phyloP scores from a whole-genome alignment of 371 early-diverging fungal genomes.

The Apophysomyces elegans region DNA sequence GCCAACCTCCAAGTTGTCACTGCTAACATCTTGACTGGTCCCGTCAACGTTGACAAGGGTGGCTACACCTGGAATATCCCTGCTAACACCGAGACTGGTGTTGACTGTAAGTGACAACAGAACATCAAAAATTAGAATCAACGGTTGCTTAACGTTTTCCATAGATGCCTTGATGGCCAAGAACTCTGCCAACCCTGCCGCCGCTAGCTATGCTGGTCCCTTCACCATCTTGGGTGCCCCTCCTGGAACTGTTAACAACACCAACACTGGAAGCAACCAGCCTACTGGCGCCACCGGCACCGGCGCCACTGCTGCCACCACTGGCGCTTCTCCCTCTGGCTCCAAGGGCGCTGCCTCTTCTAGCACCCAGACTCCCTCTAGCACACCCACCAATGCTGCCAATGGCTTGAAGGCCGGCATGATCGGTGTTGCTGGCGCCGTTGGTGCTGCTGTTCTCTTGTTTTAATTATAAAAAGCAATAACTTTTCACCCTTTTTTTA shows the following conservation, averaged over 20 bases:
- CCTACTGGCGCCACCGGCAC: neutral
- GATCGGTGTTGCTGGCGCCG: constrained; percentile 6
- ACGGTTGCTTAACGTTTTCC: neutral
- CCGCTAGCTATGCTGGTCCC: neutral
- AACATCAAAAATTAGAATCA: neutral
- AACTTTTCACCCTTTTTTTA: neutral
- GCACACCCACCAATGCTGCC: neutral
- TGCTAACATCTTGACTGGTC: neutral
- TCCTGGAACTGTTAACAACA: neutral
- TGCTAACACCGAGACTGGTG: neutral
- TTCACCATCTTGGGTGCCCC: neutral
- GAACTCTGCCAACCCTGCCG: neutral
- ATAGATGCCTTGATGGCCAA: constrained; percentile 1
- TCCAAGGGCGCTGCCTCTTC: neutral
- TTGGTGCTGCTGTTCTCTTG: constrained; percentile 6
- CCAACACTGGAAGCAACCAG: neutral
- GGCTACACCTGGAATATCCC: constrained; percentile 16
- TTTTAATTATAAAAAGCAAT: neutral
- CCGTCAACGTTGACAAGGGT: neutral
- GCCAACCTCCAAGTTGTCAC: constrained; percentile 12
- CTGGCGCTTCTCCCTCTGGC: neutral
- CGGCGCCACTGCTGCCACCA: neutral
- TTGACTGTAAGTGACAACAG: constrained; percentile 11
- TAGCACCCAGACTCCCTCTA: neutral
- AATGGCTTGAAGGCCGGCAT: constrained; percentile 8